phyloP scores from a whole-genome alignment of 2,329 filamentous ascomycete genomes.

The Tolypocladium ophioglossoides region DNA sequence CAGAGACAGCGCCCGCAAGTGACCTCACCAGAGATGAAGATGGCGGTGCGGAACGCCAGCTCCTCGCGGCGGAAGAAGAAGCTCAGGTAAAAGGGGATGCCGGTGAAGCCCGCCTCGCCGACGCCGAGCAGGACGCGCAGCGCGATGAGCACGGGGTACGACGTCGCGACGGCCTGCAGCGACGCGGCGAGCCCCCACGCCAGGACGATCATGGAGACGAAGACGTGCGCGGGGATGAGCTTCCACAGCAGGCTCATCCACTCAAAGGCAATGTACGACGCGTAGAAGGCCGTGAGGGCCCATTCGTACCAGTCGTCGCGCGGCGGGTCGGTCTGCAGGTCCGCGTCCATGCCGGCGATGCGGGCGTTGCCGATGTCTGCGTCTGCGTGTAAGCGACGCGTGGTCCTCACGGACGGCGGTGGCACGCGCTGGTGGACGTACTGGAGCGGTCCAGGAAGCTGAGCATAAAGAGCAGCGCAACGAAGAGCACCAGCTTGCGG shows the following conservation, averaged over 20 bases:
- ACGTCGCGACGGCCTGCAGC: conserved; percentile 56
- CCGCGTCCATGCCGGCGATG: conserved; percentile 52
- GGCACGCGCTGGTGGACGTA: too few species aligned
- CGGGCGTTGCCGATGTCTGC: conserved; percentile 52
- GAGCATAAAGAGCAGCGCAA: conserved; percentile 74
- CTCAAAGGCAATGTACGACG: conserved; percentile 53
- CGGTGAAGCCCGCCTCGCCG: conserved; percentile 55
- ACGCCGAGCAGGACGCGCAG: conserved; percentile 49
- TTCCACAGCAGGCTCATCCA: conserved; percentile 56
- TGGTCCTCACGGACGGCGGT: too few species aligned
- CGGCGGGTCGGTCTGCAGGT: conserved; percentile 41
- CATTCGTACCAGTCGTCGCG: conserved; percentile 44
- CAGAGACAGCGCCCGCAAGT: background rate
- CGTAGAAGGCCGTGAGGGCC: conserved; percentile 51
- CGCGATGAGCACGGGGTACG: conserved; percentile 47
- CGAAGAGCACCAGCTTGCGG: conserved; percentile 64
- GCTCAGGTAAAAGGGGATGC: conserved; percentile 52
- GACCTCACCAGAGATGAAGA: conserved; percentile 65
- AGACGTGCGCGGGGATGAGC: conserved; percentile 48
- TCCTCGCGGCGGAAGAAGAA: conserved; percentile 59
- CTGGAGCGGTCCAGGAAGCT: conserved; percentile 81
- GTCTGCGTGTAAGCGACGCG: background rate
- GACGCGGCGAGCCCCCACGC: conserved; percentile 74
- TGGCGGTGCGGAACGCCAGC: conserved; percentile 71
- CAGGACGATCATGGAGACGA: conserved; percentile 52